Evolutionary conservation across 495 filamentous ascomycete genomes (phyloP).

Genomic region (Corynascus novoguineensis): DNA sequence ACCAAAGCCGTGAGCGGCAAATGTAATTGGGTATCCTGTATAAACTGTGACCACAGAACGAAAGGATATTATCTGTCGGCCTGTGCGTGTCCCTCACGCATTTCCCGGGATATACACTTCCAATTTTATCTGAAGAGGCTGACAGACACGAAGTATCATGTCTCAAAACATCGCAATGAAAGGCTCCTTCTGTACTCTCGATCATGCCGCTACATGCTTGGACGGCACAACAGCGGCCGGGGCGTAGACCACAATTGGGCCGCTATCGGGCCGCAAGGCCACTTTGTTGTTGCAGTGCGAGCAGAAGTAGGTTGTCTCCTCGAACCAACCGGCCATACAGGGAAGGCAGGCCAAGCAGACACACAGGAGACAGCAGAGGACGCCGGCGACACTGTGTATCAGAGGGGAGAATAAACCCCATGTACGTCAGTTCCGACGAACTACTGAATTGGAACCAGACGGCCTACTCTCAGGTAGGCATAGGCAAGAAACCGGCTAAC

Average conservation of each 20-base stretch:
- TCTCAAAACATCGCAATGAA: neutral
- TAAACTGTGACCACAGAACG: too few species aligned
- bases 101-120: too few species aligned
- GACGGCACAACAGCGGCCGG: constrained; percentile 17
- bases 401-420: neutral
- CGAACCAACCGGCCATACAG: constrained; percentile 31
- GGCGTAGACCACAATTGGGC: constrained; percentile 17
- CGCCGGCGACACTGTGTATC: constrained; percentile 24
- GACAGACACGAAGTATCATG: neutral
- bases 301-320: constrained; percentile 28
- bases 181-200: neutral
- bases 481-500: neutral
- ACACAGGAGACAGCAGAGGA: constrained; percentile 30
- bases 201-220: neutral
- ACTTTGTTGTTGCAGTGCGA: constrained; percentile 25
- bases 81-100: too few species aligned
- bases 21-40: too few species aligned
- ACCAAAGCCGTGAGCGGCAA: too few species aligned
- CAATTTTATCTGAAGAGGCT: neutral
- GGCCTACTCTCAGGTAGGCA: too few species aligned
- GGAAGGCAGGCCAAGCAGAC: constrained; percentile 31
- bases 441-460: too few species aligned
- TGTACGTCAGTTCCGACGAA: too few species aligned
- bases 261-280: constrained; percentile 22
- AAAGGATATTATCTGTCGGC: too few species aligned